Conservation (phyloP, 1,284 basidiomycete species). For the Leucoagaricus sp. region DNA sequence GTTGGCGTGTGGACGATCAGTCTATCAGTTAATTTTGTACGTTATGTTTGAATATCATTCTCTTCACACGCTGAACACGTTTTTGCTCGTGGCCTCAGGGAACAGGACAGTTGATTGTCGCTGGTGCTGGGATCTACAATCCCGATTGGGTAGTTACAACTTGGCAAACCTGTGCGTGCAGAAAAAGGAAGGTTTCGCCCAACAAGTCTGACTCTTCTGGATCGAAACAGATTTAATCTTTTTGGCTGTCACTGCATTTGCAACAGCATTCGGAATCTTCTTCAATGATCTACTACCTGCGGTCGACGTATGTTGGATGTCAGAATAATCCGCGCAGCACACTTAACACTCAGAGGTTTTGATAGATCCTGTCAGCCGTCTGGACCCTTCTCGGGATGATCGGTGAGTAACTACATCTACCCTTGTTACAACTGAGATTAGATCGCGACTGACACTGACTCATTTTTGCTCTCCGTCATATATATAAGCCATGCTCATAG, state of each 20-base stretch:
- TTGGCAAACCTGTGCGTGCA: slow-evolving; percentile 51
- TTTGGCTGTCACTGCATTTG: slow-evolving; percentile 43
- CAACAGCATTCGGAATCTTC: slow-evolving; percentile 48
- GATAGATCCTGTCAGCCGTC: slow-evolving; percentile 48
- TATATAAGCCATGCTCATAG: slow-evolving; percentile 45
- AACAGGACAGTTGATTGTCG: slow-evolving; percentile 50
- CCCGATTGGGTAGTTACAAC: slow-evolving; percentile 48
- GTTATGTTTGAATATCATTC: slow-evolving; percentile 10
- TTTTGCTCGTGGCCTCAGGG: slow-evolving; percentile 31
- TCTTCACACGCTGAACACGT: background rate
- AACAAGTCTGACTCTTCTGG: slow-evolving; percentile 2
- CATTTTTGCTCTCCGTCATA: background rate
- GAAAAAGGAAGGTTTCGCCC: background rate
- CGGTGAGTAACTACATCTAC: slow-evolving; percentile 29
- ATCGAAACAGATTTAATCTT: slow-evolving; percentile 48
- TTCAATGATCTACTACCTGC: slow-evolving; percentile 46
- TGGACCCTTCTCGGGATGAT: slow-evolving; percentile 57
- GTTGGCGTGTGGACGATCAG: slow-evolving; percentile 58
- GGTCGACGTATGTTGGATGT: slow-evolving; percentile 42
- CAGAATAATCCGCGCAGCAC: background rate
- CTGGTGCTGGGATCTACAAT: slow-evolving; percentile 49
- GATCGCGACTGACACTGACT: background rate
- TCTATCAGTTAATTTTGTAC: slow-evolving; percentile 54
- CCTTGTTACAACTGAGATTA: background rate
- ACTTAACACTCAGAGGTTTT: background rate